Evolutionary conservation across 1,139 yeast species (phyloP).

Genomic region (Hemisphaericaspora subhashii): DNA sequence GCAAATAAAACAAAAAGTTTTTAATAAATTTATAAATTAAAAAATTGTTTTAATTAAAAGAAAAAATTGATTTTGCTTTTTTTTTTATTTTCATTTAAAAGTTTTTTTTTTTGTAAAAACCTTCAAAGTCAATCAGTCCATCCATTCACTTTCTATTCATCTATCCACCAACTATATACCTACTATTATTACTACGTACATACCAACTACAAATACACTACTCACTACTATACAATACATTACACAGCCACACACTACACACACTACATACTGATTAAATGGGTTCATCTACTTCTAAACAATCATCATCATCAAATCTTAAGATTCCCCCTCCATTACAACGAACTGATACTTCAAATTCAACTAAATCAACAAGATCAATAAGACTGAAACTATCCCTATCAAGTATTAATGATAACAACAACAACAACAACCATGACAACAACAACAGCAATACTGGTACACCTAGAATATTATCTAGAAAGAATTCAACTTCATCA

Average conservation of each 20-base stretch:
- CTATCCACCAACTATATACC: too few relatives aligned
- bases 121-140: too few relatives aligned
- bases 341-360: slow-evolving; percentile 54
- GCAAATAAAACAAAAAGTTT: too few relatives aligned
- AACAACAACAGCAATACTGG: slow-evolving; percentile 16
- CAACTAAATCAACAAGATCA: slow-evolving; percentile 52
- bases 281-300: slow-evolving; percentile 50
- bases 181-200: too few relatives aligned
- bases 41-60: too few relatives aligned
- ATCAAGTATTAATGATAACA: slow-evolving; percentile 14
- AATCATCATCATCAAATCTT: slow-evolving; percentile 12
- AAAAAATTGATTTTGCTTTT: too few relatives aligned
- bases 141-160: too few relatives aligned
- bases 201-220: background rate
- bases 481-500: slow-evolving; percentile 35
- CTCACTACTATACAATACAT: background rate
- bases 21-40: too few relatives aligned
- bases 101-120: too few relatives aligned
- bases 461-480: slow-evolving; percentile 36
- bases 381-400: slow-evolving; percentile 44
- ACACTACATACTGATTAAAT: slow-evolving; percentile 18
- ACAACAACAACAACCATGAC: slow-evolving; percentile 9
- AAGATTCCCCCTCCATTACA: slow-evolving; percentile 44
- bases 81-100: too few relatives aligned
- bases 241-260: background rate